Base-by-base conservation (phyloP, 352 stramenopile genomes). In the Phytophthora melonis region DNA sequence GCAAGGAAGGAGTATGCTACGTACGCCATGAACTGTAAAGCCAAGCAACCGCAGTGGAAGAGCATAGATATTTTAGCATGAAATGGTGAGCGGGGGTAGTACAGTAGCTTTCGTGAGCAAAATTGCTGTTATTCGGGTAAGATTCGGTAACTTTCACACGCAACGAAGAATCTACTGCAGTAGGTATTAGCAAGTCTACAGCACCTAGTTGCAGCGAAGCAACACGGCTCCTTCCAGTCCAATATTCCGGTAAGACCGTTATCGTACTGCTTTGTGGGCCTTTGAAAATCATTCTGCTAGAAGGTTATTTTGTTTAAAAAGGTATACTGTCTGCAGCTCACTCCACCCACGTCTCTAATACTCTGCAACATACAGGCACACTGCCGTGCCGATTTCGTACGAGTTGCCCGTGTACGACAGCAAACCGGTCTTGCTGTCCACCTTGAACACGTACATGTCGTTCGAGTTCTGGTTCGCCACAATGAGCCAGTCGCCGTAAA, bases 381-480 rank as follows among this genome's bases (percentile, higher is more conserved):
- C 83, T 7, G 81, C 81, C 43, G 82, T 87, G 58, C 66, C 68
- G 32, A 80, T 84, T 34, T 77, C 41, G 36, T 78, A 74, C 64
- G 65, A 80, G 58, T 88, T 73, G 68, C 75, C 77, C 21, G 77
- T 78, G 73, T 78, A 86, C 55, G 67, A 72, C 11, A 92, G 72
- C 61, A 73, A 32, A 39, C 84, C 82, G 18, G 81, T 88, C 23
- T 65, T 55, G n/a, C 57, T 55, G 70, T 90, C 58, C 18, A 89
- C 62, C 23, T 71, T 36, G 71, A 91, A 93, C 49, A 91, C 78
- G 39, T 84, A 63, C 63, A 93, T 88, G 57, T 76, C 74, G 68
- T 89, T 78, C 23, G 83, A 82, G 69, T 89, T 74, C 55, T 92
- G 85, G 79, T 92, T 90, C 27, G 83, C 83, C 10, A 88, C 83